These are phyloP conservation scores for Aspergillus hortae DNA, from an alignment of 2,329 filamentous ascomycete genomes.

Conservation along the genomic window DNA sequence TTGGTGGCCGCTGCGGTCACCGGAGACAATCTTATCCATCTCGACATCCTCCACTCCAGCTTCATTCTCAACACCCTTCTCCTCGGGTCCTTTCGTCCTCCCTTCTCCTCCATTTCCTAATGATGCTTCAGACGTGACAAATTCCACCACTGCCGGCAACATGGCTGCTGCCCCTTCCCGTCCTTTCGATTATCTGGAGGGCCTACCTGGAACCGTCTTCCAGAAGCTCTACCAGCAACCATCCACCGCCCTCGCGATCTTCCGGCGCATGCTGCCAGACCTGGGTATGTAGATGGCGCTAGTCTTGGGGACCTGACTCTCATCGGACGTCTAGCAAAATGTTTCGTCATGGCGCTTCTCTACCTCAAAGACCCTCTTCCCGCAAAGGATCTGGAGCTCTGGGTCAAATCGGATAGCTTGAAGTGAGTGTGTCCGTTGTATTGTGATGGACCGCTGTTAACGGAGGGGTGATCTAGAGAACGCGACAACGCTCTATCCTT, in stretches of 20 bases:
- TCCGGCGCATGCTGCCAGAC: slow-evolving; percentile 93
- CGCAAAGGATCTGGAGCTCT: slow-evolving; percentile 76
- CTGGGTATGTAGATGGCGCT: slow-evolving; percentile 57
- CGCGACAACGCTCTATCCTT: slow-evolving; percentile 80
- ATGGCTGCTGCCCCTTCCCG: slow-evolving; percentile 58
- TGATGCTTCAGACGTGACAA: slow-evolving; percentile 26
- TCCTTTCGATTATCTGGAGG: slow-evolving; percentile 86
- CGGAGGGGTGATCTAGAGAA: slow-evolving; percentile 49
- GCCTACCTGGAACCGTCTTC: slow-evolving; percentile 84
- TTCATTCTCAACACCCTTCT: not conserved
- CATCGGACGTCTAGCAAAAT: slow-evolving; percentile 64
- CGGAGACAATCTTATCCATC: slow-evolving; percentile 17
- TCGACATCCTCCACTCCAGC: slow-evolving; percentile 1
- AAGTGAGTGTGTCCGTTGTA: slow-evolving; percentile 38
- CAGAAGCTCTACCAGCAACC: slow-evolving; percentile 92
- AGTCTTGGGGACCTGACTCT: not conserved
- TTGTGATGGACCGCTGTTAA: not conserved
- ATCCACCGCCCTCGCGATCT: slow-evolving; percentile 90
- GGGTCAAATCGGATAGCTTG: slow-evolving; percentile 69
- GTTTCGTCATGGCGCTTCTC: slow-evolving; percentile 89
- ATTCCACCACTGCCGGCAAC: slow-evolving; percentile 26
- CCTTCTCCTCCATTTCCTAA: slow-evolving; percentile 10
- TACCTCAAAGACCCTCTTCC: slow-evolving; percentile 81
- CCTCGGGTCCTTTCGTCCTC: slow-evolving; percentile 8
- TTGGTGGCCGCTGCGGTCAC: slow-evolving; percentile 25